phyloP scores from a whole-genome alignment of 2,329 filamentous ascomycete genomes.

The Neonectria coccinea region DNA sequence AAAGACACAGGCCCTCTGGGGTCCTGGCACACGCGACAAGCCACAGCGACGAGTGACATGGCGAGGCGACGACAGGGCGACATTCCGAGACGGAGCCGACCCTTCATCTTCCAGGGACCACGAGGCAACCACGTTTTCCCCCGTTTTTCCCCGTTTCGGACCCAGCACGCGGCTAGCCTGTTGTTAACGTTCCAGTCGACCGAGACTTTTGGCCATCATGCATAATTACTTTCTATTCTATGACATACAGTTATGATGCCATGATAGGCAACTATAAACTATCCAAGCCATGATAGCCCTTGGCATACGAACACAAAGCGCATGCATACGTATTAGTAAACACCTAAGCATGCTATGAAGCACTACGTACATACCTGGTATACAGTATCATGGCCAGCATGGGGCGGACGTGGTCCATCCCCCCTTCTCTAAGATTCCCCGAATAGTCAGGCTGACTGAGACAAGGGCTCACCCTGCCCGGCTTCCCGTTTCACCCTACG shows the following conservation, averaged over 20 bases:
- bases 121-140: conserved; percentile 32
- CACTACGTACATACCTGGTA: no score
- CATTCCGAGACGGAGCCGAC: conserved; percentile 16
- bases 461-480: conserved; percentile 10
- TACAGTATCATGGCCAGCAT: not conserved
- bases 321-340: not conserved
- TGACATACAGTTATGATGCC: not conserved
- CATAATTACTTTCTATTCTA: not conserved
- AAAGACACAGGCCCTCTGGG: conserved; percentile 5
- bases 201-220: not conserved
- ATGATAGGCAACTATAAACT: not conserved
- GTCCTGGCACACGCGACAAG: conserved; percentile 2
- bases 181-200: conserved; percentile 12
- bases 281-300: not conserved
- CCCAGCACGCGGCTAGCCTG: conserved; percentile 5
- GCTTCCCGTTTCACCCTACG: conserved; percentile 16
- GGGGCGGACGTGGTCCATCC: not conserved
- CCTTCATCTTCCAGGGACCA: conserved; percentile 29
- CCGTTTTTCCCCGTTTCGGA: conserved; percentile 14
- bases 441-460: conserved; percentile 5
- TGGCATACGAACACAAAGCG: not conserved
- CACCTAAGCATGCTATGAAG: not conserved
- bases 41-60: conserved; percentile 4
- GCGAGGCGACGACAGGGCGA: conserved; percentile 10
- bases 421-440: conserved; percentile 4